phyloP scores from a whole-genome alignment of 345 rosid genomes.

The Pistacia vera region DNA sequence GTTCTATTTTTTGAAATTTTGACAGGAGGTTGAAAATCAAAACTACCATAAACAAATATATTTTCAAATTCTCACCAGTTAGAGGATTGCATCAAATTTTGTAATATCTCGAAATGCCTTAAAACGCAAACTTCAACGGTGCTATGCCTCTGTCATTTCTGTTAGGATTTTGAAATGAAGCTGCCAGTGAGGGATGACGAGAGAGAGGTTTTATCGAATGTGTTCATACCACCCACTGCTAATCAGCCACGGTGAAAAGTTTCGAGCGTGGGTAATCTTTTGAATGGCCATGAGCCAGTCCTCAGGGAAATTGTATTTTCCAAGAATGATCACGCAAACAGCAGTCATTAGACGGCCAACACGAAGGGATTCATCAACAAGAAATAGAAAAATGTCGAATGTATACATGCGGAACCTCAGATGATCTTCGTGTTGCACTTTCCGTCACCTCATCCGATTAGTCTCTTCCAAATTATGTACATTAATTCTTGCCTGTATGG shows the following conservation, averaged over 20 bases:
- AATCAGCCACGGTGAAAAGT: constrained; percentile 98
- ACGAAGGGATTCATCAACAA: constrained; percentile 36
- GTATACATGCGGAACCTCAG: constrained; percentile 87
- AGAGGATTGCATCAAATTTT: neutral
- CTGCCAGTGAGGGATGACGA: constrained; percentile 54
- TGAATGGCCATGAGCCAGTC: constrained; percentile 92
- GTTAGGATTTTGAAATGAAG: constrained; percentile 67
- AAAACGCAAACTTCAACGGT: neutral
- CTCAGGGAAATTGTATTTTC: constrained; percentile 81
- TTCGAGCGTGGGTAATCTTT: constrained; percentile 93
- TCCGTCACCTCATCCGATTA: constrained; percentile 70
- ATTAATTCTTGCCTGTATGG: constrained; percentile 1
- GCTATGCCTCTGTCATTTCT: constrained; percentile 22
- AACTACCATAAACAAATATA: too few relatives aligned
- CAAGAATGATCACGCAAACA: constrained; percentile 48
- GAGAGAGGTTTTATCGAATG: constrained; percentile 59
- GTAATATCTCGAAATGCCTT: too few relatives aligned
- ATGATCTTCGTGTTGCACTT: constrained; percentile 92
- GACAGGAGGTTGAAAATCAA: neutral
- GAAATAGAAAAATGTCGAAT: constrained; percentile 86
- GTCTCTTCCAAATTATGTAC: constrained; percentile 5
- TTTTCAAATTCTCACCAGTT: too few relatives aligned
- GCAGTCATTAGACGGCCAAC: constrained; percentile 56
- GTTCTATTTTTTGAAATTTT: neutral
- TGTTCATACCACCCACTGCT: constrained; percentile 75